phyloP scores from a whole-genome alignment of 345 rosid genomes.

The Erysimum cheiranthoides region DNA sequence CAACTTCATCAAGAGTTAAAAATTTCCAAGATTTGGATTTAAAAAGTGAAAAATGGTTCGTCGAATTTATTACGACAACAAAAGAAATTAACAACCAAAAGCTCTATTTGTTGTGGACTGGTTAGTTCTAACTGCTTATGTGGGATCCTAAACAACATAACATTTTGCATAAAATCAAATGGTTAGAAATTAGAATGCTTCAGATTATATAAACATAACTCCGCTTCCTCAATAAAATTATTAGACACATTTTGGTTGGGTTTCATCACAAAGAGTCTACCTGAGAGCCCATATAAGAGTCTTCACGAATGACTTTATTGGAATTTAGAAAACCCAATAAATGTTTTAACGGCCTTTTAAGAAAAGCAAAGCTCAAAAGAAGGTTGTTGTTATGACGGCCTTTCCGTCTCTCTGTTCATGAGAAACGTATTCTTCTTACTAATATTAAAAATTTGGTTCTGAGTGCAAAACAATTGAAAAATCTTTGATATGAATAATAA shows the following conservation, averaged over 20 bases:
- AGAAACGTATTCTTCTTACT: neutral
- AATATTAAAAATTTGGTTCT: too few relatives aligned
- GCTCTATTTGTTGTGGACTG: too few relatives aligned
- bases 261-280: neutral
- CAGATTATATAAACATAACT: neutral
- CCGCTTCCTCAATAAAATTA: neutral
- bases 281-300: constrained; percentile 16
- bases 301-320: neutral
- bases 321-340: constrained; percentile 10
- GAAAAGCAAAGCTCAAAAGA: neutral
- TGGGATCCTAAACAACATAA: neutral
- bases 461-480: too few relatives aligned
- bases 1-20: neutral
- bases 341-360: neutral
- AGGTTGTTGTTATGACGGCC: neutral
- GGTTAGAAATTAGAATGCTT: too few relatives aligned
- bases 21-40: neutral
- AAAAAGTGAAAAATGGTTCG: neutral
- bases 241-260: neutral
- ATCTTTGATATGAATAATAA: neutral
- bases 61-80: neutral
- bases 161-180: too few relatives aligned
- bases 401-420: neutral
- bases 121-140: neutral
- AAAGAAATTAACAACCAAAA: too few relatives aligned